Conservation (phyloP, 148 eudicot genomes). For the Limonium bicolor region DNA sequence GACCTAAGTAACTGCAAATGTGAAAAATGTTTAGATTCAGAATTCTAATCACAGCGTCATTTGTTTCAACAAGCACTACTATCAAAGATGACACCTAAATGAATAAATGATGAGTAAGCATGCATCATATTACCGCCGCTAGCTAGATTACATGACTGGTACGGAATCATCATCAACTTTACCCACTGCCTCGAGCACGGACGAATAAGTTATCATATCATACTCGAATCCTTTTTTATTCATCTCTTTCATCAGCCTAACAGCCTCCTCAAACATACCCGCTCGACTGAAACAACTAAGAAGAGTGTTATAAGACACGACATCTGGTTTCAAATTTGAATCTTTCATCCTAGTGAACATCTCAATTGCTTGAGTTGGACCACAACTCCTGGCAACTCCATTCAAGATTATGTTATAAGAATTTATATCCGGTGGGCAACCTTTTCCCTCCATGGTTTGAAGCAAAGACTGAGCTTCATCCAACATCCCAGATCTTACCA, state of each 20-base stretch:
- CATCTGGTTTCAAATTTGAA: slow-evolving; percentile 56
- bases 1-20: too few relatives aligned
- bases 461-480: slow-evolving; percentile 70
- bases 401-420: slow-evolving; percentile 74
- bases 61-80: too few relatives aligned
- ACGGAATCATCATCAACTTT: slow-evolving; percentile 49
- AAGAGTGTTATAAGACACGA: slow-evolving; percentile 77
- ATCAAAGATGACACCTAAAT: too few relatives aligned
- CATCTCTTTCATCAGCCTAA: slow-evolving; percentile 89
- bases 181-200: slow-evolving; percentile 95
- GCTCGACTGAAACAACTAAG: slow-evolving; percentile 89
- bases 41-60: too few relatives aligned
- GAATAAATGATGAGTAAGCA: too few relatives aligned
- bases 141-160: too few relatives aligned
- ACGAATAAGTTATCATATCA: slow-evolving; percentile 77
- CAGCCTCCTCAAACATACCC: slow-evolving; percentile 98
- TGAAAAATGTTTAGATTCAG: too few relatives aligned
- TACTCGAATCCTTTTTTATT: slow-evolving; percentile 51
- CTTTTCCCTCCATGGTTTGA: slow-evolving; percentile 58
- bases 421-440: slow-evolving; percentile 69
- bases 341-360: slow-evolving; percentile 65
- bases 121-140: too few relatives aligned
- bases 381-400: slow-evolving; percentile 69
- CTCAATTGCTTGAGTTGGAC: slow-evolving; percentile 55
- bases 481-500: slow-evolving; percentile 69